phyloP scores from a whole-genome alignment of 176 grass and related monocot genomes.

The Rhynchospora pubera region DNA sequence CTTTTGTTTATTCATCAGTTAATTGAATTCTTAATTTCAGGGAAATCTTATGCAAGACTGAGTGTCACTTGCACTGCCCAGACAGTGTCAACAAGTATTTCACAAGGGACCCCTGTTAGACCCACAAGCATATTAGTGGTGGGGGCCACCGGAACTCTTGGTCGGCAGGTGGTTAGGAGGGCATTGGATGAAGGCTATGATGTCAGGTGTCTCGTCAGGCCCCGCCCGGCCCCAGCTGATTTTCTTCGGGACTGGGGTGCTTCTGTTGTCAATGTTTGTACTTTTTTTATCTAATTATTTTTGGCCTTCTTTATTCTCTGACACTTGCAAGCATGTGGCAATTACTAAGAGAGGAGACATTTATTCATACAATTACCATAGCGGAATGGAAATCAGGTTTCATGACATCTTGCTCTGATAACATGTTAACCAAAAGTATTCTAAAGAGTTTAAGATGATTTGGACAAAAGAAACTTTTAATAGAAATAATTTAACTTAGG shows the following conservation, averaged over 20 bases:
- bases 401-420: background rate
- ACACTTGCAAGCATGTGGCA: background rate
- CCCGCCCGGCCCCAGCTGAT: slow-evolving; percentile 82
- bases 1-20: background rate
- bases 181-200: slow-evolving; percentile 97
- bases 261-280: slow-evolving; percentile 80
- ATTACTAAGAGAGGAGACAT: background rate
- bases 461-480: background rate
- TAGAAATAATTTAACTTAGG: background rate
- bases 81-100: slow-evolving; percentile 60
- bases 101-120: slow-evolving; percentile 85
- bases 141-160: slow-evolving; percentile 85
- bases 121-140: slow-evolving; percentile 85
- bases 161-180: slow-evolving; percentile 76
- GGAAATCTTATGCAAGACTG: slow-evolving; percentile 29
- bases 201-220: slow-evolving; percentile 93
- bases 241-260: slow-evolving; percentile 96
- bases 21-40: slow-evolving; percentile 24
- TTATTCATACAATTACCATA: background rate
- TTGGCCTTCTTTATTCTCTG: background rate
- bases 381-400: background rate
- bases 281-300: background rate
- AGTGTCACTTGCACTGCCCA: slow-evolving; percentile 59
- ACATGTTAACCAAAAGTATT: background rate
- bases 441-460: background rate